Evolutionary conservation across 2,329 filamentous ascomycete species (phyloP), one percentile per base, ranked within the genome.

Genomic region (Pseudogymnoascus sp.): DNA sequence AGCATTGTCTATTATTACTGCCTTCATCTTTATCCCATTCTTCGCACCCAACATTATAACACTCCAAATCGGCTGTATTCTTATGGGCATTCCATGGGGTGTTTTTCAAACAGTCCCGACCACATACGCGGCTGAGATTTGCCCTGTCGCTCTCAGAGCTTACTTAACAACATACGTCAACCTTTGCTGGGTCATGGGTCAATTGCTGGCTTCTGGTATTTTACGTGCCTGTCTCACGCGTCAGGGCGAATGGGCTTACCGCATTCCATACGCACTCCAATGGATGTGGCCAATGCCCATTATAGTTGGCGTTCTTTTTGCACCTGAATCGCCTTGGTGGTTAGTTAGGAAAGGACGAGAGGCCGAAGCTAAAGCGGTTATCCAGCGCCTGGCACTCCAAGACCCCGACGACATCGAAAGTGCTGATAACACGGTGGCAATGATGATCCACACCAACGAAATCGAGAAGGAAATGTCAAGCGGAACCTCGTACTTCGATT

Each of bases 361-460:
- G 9, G 21, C 34, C 7, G 53, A 59, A 25, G 53, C 53, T 18
- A 59, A 59, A 16, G 12, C 37, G 53, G 21, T 31, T 23, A 11
- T 59, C 2, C 14, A 11, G 60, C 60, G 60, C 23, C 25, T 62
- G 18, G 16, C 60, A 3, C 1, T 36, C 9, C 8, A 12, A 36
- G 34, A 12, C 11, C 62, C 67, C 25, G 59, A 63, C 38, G 18
- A 18, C 14, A 18, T 9, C 16, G 38, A 43, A 18, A 21, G 40
- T 18, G 7, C 59, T 25, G 59, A 61, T 25, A 18, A 61, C 2
- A 43, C 25, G 7, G 16, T 85, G 5, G 75, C 79, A 3, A 77
- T 80, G 64, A 84, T 86, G 65, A 71, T 78, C 16, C 78, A 84
- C 67, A 85, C 82, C 0, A 80, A 84, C 66, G 74, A 78, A 61